phyloP scores from a whole-genome alignment of 495 filamentous ascomycete species.

The Trichoderma asperelloides region DNA sequence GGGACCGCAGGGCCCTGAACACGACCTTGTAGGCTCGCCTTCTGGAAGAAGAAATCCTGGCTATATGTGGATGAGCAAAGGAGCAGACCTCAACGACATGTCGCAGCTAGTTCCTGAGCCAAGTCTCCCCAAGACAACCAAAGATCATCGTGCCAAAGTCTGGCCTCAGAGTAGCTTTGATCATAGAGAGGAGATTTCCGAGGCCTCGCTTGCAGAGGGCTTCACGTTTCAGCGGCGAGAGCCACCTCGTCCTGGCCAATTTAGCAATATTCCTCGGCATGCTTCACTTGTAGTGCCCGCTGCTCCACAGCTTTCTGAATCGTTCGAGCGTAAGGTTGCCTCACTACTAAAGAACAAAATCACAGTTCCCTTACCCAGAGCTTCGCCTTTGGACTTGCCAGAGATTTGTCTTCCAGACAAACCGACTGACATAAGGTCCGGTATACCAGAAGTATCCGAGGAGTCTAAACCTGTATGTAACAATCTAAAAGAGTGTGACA shows the following conservation, averaged over 20 bases:
- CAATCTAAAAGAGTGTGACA: not conserved
- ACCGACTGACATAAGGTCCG: not conserved
- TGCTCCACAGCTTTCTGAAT: not conserved
- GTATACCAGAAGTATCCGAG: not conserved
- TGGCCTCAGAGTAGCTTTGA: not conserved
- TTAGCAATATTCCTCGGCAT: not conserved
- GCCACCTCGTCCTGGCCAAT: not conserved
- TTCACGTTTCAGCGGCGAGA: not conserved
- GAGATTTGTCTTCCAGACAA: not conserved
- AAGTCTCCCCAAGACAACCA: not conserved
- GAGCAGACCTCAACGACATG: not conserved
- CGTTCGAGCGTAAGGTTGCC: no score
- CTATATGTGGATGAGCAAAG: not conserved
- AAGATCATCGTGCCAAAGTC: not conserved
- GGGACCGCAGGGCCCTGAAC: not conserved
- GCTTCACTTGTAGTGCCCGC: not conserved
- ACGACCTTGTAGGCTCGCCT: not conserved
- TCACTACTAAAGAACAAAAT: not conserved
- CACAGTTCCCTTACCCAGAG: not conserved
- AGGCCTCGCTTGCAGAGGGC: not conserved
- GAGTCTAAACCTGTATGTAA: not conserved
- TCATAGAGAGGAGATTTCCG: not conserved
- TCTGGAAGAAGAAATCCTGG: not conserved
- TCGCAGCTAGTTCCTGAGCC: not conserved
- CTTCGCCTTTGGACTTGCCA: not conserved